Conservation (phyloP, 805 yeast genomes). For the Yamadazyma tumulicola region DNA sequence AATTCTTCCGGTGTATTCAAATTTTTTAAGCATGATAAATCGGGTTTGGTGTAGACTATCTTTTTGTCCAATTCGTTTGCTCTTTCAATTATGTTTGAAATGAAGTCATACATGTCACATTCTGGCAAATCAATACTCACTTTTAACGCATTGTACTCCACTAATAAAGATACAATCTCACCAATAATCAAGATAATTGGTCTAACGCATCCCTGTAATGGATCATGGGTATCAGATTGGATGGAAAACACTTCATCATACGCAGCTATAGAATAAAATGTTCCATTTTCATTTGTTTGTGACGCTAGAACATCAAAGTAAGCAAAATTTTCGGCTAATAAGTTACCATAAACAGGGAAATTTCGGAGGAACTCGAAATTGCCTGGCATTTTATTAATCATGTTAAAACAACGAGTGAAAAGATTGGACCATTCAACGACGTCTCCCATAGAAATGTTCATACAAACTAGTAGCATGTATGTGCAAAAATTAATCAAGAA, state of each 20-base stretch:
- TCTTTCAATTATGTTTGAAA: constrained; percentile 9
- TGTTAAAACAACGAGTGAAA: constrained; percentile 9
- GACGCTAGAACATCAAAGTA: constrained; percentile 15
- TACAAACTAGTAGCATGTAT: constrained; percentile 26
- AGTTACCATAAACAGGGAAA: constrained; percentile 8
- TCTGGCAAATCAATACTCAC: constrained; percentile 2
- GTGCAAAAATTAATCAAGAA: constrained; percentile 22
- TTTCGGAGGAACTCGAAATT: constrained; percentile 6
- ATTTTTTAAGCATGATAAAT: constrained; percentile 1
- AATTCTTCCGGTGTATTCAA: constrained; percentile 5
- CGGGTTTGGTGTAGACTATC: constrained; percentile 1
- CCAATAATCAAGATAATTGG: constrained; percentile 16
- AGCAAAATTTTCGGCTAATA: constrained; percentile 12
- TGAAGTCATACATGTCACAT: constrained; percentile 1
- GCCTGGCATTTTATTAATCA: constrained; percentile 13
- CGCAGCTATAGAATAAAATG: constrained; percentile 18
- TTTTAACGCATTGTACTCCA: constrained; percentile 13
- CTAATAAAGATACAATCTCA: constrained; percentile 16
- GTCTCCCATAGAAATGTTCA: constrained; percentile 35
- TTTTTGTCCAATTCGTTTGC: constrained; percentile 3
- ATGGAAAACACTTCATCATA: constrained; percentile 9
- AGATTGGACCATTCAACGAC: constrained; percentile 10
- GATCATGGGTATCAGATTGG: constrained; percentile 12
- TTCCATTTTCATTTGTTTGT: constrained; percentile 17
- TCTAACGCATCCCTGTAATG: constrained; percentile 18